Percentiles rank a stretch among this genome's conserved stretches.
Conservation (phyloP, 1,284 basidiomycete species). For the Apiotrichum gamsii region DNA sequence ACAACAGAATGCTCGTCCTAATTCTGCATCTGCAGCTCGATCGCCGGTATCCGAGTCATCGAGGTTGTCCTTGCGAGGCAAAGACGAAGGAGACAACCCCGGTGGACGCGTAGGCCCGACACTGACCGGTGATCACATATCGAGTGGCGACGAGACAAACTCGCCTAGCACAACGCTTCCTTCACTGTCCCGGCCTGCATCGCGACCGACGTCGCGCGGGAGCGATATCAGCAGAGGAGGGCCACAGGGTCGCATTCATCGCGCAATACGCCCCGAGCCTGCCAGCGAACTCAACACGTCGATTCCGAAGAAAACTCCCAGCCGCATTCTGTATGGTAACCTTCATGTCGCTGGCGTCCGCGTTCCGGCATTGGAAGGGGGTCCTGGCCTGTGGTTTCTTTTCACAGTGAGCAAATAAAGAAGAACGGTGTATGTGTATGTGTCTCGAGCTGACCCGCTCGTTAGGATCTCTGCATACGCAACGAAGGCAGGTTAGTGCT, state of each 20-base stretch:
- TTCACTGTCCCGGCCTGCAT: not conserved
- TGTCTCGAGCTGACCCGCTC: not conserved
- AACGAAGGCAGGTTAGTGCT: slow-evolving; percentile 34
- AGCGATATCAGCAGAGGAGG: slow-evolving; percentile 1
- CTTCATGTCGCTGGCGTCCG: slow-evolving; percentile 35
- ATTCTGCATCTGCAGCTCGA: too few species aligned
- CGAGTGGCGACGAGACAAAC: not conserved
- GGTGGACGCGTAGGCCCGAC: too few species aligned
- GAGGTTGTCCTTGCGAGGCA: too few species aligned
- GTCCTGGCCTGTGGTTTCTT: slow-evolving; percentile 39
- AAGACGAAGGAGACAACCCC: too few species aligned
- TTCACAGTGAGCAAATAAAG: slow-evolving; percentile 40
- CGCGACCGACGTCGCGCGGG: slow-evolving; percentile 2
- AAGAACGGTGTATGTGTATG: too few species aligned
- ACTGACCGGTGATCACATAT: not conserved
- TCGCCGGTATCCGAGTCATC: not conserved
- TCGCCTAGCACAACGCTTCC: too few species aligned
- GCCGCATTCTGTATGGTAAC: slow-evolving; percentile 34
- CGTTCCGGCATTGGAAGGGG: slow-evolving; percentile 31
- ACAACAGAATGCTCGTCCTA: too few species aligned
- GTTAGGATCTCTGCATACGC: slow-evolving; percentile 37
- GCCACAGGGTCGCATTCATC: not conserved
- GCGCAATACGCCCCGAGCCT: not conserved
- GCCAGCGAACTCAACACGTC: too few species aligned
- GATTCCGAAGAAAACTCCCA: too few species aligned